Percentiles rank a stretch among this genome's conserved stretches.
Conservation (phyloP, 495 filamentous ascomycete species). For the Hypoxylon intermedium region DNA sequence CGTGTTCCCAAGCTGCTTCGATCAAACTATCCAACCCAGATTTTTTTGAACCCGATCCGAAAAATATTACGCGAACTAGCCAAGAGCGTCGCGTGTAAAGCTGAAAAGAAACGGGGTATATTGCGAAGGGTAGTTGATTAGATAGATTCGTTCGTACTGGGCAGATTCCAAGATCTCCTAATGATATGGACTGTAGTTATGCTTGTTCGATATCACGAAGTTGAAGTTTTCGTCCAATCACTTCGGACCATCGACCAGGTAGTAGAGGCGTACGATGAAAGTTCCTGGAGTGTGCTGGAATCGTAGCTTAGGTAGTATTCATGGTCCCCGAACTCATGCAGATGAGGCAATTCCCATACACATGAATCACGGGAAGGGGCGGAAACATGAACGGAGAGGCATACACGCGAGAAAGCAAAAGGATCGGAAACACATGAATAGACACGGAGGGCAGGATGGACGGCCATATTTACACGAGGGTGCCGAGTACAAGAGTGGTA, state of each 20-base stretch:
- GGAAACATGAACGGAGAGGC: slow-evolving; percentile 16
- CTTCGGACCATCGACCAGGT: slow-evolving; percentile 6
- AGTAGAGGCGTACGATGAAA: slow-evolving; percentile 7
- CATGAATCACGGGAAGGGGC: slow-evolving; percentile 27
- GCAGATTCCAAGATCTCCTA: slow-evolving; percentile 1
- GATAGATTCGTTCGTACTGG: slow-evolving; percentile 6
- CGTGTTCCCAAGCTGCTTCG: background rate
- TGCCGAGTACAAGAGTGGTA: slow-evolving; percentile 14
- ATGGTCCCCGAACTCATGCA: slow-evolving; percentile 28
- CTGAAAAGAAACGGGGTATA: slow-evolving; percentile 4
- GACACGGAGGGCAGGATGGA: slow-evolving; percentile 22
- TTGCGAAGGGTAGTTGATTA: background rate
- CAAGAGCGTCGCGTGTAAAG: slow-evolving; percentile 6
- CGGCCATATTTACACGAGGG: slow-evolving; percentile 30
- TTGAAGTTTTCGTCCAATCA: slow-evolving; percentile 19
- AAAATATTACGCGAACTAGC: background rate
- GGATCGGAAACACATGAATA: slow-evolving; percentile 22
- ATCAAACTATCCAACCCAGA: slow-evolving; percentile 1
- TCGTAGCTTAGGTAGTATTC: slow-evolving; percentile 30
- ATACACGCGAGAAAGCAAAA: slow-evolving; percentile 24
- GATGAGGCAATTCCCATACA: slow-evolving; percentile 39
- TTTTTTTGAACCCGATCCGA: slow-evolving; percentile 1
- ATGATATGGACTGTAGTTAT: slow-evolving; percentile 8
- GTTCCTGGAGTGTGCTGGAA: slow-evolving; percentile 16
- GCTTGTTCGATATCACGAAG: slow-evolving; percentile 7